These are phyloP conservation scores for Murraya koenigii DNA, from an alignment of 345 rosid genomes.

Conservation along the genomic window DNA sequence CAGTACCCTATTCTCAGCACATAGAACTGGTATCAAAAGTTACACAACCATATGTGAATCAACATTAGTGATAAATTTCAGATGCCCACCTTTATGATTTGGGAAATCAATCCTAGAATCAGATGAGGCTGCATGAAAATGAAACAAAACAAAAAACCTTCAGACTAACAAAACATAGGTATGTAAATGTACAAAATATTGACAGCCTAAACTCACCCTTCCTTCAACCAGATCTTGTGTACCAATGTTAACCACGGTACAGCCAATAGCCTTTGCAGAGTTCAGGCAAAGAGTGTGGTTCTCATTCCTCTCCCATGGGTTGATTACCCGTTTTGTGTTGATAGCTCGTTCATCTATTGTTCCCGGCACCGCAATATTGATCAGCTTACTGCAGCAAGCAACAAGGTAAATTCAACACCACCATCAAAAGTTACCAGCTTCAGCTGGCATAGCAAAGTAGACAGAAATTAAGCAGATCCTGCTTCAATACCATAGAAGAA, in stretches of 20 bases:
- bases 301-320: constrained; percentile 93
- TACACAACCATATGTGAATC: background rate
- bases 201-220: constrained; percentile 52
- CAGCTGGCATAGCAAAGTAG: background rate
- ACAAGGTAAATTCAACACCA: constrained; percentile 19
- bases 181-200: constrained; percentile 14
- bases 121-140: constrained; percentile 72
- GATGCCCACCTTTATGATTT: constrained; percentile 82
- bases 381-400: constrained; percentile 63
- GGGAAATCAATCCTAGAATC: constrained; percentile 86
- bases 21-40: background rate
- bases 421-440: constrained; percentile 11
- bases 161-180: background rate
- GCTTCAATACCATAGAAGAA: constrained; percentile 68
- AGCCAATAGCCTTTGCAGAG: constrained; percentile 91
- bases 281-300: constrained; percentile 93
- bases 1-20: background rate
- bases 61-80: background rate
- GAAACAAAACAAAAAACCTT: constrained; percentile 9
- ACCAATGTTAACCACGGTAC: constrained; percentile 83
- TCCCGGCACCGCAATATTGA: constrained; percentile 87
- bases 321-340: constrained; percentile 75
- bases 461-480: constrained; percentile 11
- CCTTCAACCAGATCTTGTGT: constrained; percentile 85
- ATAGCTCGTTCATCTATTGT: constrained; percentile 94